phyloP scores from a whole-genome alignment of 2,329 filamentous ascomycete species.

The Escovopsis sp. region DNA sequence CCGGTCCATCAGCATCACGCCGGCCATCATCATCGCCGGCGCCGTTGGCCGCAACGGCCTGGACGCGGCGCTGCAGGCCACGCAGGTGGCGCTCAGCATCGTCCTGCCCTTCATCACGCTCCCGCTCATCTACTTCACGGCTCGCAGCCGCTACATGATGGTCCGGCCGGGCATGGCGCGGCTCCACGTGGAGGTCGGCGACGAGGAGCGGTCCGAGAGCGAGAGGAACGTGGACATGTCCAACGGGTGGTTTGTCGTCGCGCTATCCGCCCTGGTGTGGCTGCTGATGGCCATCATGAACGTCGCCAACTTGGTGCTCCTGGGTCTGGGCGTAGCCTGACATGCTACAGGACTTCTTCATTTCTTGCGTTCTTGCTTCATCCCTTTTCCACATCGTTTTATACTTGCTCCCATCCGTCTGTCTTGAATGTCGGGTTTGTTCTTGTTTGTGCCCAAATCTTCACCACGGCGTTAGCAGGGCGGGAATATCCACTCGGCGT shows the following conservation, averaged over 20 bases:
- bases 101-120: slow-evolving; percentile 72
- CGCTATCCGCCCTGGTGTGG: slow-evolving; percentile 49
- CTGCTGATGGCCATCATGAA: slow-evolving; percentile 63
- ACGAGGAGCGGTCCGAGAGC: slow-evolving; percentile 3
- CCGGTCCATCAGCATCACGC: slow-evolving; percentile 64
- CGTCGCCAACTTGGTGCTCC: slow-evolving; percentile 55
- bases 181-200: slow-evolving; percentile 15
- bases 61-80: slow-evolving; percentile 55
- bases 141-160: slow-evolving; percentile 65
- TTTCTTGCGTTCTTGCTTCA: not conserved
- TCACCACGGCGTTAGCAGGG: too few species aligned
- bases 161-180: slow-evolving; percentile 33
- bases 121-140: slow-evolving; percentile 75
- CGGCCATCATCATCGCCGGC: slow-evolving; percentile 69
- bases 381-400: too few species aligned
- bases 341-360: not conserved
- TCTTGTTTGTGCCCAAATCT: too few species aligned
- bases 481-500: too few species aligned
- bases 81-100: slow-evolving; percentile 63
- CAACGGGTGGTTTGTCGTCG: slow-evolving; percentile 51
- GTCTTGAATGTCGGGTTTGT: too few species aligned
- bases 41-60: slow-evolving; percentile 59
- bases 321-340: slow-evolving; percentile 23
- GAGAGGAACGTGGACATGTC: slow-evolving; percentile 41
- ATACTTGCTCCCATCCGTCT: too few species aligned